Evolutionary conservation across 768 basidiomycete species (phyloP), one percentile per base, ranked within the genome.

Genomic region (Lyophyllum semitale): DNA sequence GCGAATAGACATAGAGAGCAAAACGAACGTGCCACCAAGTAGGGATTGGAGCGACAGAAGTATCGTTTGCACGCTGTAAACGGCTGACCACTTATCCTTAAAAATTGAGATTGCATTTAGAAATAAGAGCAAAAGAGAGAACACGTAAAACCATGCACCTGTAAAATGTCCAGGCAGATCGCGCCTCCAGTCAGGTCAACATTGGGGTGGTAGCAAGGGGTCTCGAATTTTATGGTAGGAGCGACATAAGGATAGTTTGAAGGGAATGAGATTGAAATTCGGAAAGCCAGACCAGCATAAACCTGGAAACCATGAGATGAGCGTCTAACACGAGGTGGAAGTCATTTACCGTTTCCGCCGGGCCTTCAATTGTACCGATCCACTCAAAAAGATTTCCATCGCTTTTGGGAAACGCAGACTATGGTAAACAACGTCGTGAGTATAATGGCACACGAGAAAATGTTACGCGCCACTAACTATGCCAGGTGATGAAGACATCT

Each of bases 11-110:
- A 27, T 29, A 17, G n/a, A n/a, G 23, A n/a, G 33, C 43, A n/a
- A 25, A 26, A 33, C 30, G 13, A 38, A 71, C 83, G 35, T 63
- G 93, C 93, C 93, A 62, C 93, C 93, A 44, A 96, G 80, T 33
- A 96, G 74, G 9, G 89, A 92, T 66, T 96, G 94, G 53, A 96
- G 71, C 12, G 93, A 95, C 8, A 95, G 74, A 18, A 96, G 80
- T 38, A 96, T 89, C 0, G 92, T 94, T 60, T 93, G 91, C 32
- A 95, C 93, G 55, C 90, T 92, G 70, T 95, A 93, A 1, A 95
- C 89, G 7, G 94, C 93, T 3, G 91, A 92, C 94, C 93, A 95
- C 66, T 94, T 91, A 71, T 94, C 92, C 89, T 93, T 58, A n/a
- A 38, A 29, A 38, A 45, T 46, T 32, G 33, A 55, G 20, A 38